Base-by-base conservation (phyloP, 768 basidiomycete genomes). In the Hemileccinum rubropunctum region DNA sequence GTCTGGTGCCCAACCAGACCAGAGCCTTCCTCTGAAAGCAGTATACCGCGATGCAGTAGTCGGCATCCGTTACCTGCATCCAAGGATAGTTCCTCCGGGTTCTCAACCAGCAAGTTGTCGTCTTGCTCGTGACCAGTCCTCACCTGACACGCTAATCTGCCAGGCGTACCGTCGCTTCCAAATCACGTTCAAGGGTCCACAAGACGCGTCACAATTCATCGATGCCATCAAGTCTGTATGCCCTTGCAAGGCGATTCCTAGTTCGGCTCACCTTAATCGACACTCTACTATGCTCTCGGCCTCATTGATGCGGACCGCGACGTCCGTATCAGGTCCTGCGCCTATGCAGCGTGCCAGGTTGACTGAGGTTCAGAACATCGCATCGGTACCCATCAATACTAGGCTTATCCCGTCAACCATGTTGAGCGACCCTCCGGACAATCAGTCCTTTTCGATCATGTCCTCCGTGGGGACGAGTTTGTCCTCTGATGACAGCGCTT, bases 161-260 rank as follows among this genome's bases (percentile, higher is more conserved):
- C 53, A 90, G 88, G 68, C 73, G 2, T 88, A 84, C 63, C 81
- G 85, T 44, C 83, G 88, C 14, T 88, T 91, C 58, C 88, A 91
- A 62, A 76, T 90, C 26, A 82, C 83, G 18, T 89, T 91, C 53
- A 61, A 72, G 44, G 73, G 76, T n/a, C 45, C 71, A 14, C 50
- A 63, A 3, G 75, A 78, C 28, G 79, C 82, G 0, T 61, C 71
- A 2, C 76, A 80, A 54, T 85, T 86, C 53, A 77, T 89, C 49
- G 74, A 81, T 26, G 69, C 77, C 5, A 82, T 91, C 58, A 76
- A 78, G 41, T 71, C 76, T 6, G 78, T 90, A 35, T 91, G 88
- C 60, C 88, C 88, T 4, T 91, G 88, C 73, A 86, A 83, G 64
- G 70, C 78, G 33, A 86, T 80, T 53, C 71, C 74, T 4, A 61